Evolutionary conservation across 2,329 filamentous ascomycete genomes (phyloP).

Genomic region (Rugonectria rugulosa): DNA sequence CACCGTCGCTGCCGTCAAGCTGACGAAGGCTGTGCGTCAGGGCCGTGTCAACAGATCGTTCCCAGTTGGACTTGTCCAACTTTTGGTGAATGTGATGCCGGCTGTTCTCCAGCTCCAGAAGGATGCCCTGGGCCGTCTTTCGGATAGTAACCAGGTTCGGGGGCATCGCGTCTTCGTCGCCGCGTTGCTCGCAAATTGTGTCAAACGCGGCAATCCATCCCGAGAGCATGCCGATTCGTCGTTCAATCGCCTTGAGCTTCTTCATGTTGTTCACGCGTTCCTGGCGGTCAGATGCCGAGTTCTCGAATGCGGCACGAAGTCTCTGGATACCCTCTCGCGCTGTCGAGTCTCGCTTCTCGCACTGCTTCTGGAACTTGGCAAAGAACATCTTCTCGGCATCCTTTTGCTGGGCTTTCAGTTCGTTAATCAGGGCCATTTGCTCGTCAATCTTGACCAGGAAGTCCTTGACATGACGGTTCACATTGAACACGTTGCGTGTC

Average conservation of each 20-base stretch:
- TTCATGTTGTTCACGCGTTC: conserved; percentile 83
- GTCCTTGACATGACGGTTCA: conserved; percentile 98
- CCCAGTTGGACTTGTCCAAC: conserved; percentile 83
- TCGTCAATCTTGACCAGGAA: conserved; percentile 99
- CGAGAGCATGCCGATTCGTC: conserved; percentile 84
- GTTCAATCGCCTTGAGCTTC: conserved; percentile 81
- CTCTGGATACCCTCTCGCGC: conserved; percentile 81
- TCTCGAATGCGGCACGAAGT: conserved; percentile 83
- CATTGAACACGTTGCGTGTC: conserved; percentile 98
- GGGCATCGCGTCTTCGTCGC: conserved; percentile 64
- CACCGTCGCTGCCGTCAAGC: conserved; percentile 64
- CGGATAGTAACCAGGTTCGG: conserved; percentile 76
- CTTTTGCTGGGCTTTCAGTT: conserved; percentile 91
- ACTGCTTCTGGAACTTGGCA: conserved; percentile 88
- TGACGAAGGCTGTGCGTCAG: conserved; percentile 85
- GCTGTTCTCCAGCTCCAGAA: conserved; percentile 88
- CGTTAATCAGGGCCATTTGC: conserved; percentile 95
- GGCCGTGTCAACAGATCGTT: conserved; percentile 85
- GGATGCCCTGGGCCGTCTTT: conserved; percentile 87
- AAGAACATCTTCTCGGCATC: conserved; percentile 85
- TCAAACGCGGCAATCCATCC: conserved; percentile 96
- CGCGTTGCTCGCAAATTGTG: conserved; percentile 73
- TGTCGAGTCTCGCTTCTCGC: conserved; percentile 80
- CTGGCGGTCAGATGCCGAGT: conserved; percentile 77
- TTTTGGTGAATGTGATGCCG: conserved; percentile 90